phyloP scores from a whole-genome alignment of 2,329 filamentous ascomycete species.

The Alternaria dauci region DNA sequence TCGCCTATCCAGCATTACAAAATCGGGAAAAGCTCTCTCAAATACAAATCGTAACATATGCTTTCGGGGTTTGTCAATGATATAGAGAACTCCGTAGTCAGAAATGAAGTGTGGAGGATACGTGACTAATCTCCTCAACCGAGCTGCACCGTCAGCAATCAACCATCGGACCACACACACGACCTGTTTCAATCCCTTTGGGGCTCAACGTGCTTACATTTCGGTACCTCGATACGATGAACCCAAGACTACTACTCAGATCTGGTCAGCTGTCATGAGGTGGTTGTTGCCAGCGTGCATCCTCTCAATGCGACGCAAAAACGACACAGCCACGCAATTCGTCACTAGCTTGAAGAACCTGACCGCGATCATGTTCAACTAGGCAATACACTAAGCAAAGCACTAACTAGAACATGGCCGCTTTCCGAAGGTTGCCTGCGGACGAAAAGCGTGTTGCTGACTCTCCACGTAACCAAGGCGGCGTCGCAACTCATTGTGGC shows the following conservation, averaged over 20 bases:
- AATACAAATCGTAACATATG: not conserved
- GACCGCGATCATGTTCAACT: not conserved
- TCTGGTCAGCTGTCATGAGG: not conserved
- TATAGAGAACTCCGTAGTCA: not conserved
- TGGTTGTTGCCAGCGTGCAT: not conserved
- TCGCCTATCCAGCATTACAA: not conserved
- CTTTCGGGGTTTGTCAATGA: not conserved
- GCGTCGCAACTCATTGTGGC: not conserved
- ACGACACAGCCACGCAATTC: conserved; percentile 1
- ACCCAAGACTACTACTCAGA: not conserved
- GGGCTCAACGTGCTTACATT: not conserved
- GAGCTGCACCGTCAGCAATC: not conserved
- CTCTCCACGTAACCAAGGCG: not conserved
- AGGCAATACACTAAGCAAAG: not conserved
- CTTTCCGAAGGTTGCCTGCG: not conserved
- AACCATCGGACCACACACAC: not conserved
- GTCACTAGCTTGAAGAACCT: not conserved
- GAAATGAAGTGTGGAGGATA: not conserved
- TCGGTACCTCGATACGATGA: not conserved
- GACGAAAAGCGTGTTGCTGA: not conserved
- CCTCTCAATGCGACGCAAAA: not conserved
- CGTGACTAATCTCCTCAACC: not conserved
- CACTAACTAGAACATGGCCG: accelerated
- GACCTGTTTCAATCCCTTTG: not conserved
- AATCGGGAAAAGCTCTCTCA: not conserved